Evolutionary conservation across 2,329 filamentous ascomycete species (phyloP), one percentile per base, ranked within the genome.

Genomic region (Alternaria sp.): DNA sequence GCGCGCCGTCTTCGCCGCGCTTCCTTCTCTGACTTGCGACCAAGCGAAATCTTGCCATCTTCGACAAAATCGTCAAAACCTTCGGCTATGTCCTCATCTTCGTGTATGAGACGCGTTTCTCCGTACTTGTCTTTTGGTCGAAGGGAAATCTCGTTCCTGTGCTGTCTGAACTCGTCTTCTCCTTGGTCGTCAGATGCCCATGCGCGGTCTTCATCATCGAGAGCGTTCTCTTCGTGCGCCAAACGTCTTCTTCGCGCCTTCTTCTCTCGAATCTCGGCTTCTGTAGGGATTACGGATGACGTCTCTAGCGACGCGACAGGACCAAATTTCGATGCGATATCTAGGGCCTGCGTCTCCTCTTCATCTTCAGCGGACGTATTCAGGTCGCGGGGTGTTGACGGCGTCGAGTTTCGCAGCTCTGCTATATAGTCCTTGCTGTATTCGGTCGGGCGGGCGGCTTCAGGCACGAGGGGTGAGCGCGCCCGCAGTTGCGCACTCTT

Each of bases 11-110:
- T 86, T 57, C 84, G 85, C 52, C 87, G 79, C 49, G 86, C 90
- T 69, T 93, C 92, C 19, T 87, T 88, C 79, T 96, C 92, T 0
- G 93, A 93, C 64, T 91, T 92, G 65, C 86, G 89, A 32, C 93
- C 93, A 0, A 97, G 84, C 1, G 92, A 88, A 10, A 97, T 87
- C 8, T 88, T 88, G 9, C 92, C 93, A 75, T 97, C 93, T 44
- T 96, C 92, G 9, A 96, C 92, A 72, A 92, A 97, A 58, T 95
- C 91, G 63, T 98, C 95, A 71, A 97, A 98, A 0, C 93, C 94
- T 81, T 98, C 96, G 40, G 92, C 92, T 0, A 97, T 86, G 73
- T 98, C 93, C 76, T 98, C 95, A 71, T 98, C 95, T 32, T 97
- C 93, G 45, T 86, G 87, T 6, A 93, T 87, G 2, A 98, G 85